Percentiles rank a stretch among this genome's conserved stretches.
Conservation (phyloP, 352 stramenopile species). For the Globisporangium canariense region DNA sequence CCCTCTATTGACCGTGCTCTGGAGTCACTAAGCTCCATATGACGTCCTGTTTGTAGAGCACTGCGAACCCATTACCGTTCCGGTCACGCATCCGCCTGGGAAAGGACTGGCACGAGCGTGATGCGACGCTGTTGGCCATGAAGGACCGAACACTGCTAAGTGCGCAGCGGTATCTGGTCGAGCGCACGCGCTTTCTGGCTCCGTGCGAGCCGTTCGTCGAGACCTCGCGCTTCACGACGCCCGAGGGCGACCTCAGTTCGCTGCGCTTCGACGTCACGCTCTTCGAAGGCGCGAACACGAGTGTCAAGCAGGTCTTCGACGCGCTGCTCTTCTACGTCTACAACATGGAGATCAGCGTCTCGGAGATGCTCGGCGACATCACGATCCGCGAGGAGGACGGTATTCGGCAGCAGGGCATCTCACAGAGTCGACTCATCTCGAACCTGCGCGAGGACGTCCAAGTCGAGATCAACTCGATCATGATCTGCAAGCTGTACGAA, state of each 20-base stretch:
- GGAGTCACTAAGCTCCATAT: not conserved
- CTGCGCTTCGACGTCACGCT: conserved; percentile 33
- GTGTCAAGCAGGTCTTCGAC: conserved; percentile 34
- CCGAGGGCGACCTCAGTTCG: conserved; percentile 30
- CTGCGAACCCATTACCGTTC: not conserved
- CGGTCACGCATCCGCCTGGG: not conserved
- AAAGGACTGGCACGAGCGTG: conserved; percentile 1
- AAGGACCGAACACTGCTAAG: not conserved
- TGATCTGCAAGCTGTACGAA: conserved; percentile 1
- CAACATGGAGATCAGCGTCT: conserved; percentile 59
- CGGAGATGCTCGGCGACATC: conserved; percentile 22
- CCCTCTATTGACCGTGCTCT: not conserved
- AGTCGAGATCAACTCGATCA: conserved; percentile 10
- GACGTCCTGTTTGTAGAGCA: too few species aligned
- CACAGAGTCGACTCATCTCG: conserved; percentile 13
- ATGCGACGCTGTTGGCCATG: not conserved
- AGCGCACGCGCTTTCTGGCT: not conserved
- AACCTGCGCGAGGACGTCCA: conserved; percentile 22
- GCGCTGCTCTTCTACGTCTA: conserved; percentile 36
- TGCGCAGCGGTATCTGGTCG: conserved; percentile 1
- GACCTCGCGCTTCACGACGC: not conserved
- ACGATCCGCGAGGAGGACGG: conserved; percentile 14
- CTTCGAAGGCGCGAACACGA: conserved; percentile 34
- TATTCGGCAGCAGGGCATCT: conserved; percentile 16
- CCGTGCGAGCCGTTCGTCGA: not conserved